These are phyloP conservation scores for Vigna reflexopilosa DNA, from an alignment of 306 rosid species.

Conservation along the genomic window DNA sequence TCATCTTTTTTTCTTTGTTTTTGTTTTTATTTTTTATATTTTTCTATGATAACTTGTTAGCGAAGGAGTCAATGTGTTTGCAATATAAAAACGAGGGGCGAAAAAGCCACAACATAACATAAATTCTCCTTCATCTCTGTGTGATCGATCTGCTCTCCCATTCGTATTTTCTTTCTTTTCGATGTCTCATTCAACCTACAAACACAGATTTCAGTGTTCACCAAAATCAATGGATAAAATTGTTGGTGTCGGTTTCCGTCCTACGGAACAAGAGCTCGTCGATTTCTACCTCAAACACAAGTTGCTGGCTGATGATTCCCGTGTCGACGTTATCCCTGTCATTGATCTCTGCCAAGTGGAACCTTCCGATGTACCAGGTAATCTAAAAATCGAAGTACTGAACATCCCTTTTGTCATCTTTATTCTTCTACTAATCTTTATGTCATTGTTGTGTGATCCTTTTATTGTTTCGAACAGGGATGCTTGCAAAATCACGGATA, in stretches of 20 bases:
- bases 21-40: no score
- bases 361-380: conserved; percentile 70
- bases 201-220: not conserved
- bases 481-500: conserved; percentile 46
- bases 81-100: not conserved
- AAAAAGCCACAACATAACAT: not conserved
- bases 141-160: not conserved
- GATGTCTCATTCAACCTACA: not conserved
- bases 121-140: not conserved
- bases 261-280: conserved; percentile 74
- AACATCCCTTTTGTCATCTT: not conserved
- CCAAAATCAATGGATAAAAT: conserved; percentile 30
- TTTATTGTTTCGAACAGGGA: not conserved
- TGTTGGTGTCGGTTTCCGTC: conserved; percentile 67
- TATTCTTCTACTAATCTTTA: not conserved
- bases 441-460: not conserved
- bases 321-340: conserved; percentile 41
- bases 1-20: no score
- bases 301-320: conserved; percentile 31
- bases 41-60: conserved; percentile 10
- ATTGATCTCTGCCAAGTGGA: conserved; percentile 58
- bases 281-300: conserved; percentile 54
- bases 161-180: not conserved
- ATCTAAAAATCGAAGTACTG: no score
- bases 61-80: conserved; percentile 24